Evolutionary conservation across 2,329 filamentous ascomycete genomes (phyloP).

Genomic region (Hypoxylon sp.): DNA sequence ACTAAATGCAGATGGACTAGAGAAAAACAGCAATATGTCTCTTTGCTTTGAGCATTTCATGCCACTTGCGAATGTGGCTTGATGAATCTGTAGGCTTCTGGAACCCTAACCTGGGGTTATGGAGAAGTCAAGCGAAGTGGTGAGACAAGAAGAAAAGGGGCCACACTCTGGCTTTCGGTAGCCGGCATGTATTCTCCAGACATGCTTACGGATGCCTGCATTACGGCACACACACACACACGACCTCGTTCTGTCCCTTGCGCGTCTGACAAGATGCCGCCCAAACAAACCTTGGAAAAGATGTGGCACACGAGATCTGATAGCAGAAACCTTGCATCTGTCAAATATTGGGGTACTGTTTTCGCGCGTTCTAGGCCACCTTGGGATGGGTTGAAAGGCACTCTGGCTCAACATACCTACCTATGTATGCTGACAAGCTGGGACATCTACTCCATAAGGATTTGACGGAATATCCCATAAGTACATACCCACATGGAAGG

Average conservation of each 20-base stretch:
- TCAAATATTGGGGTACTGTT: slow-evolving; percentile 8
- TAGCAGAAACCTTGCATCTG: not conserved
- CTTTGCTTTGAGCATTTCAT: slow-evolving; percentile 3
- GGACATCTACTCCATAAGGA: too few relatives aligned
- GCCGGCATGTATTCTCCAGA: slow-evolving; percentile 20
- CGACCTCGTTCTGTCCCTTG: slow-evolving; percentile 20
- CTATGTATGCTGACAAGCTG: too few relatives aligned
- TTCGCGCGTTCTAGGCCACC: slow-evolving; percentile 4
- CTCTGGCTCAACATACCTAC: too few relatives aligned
- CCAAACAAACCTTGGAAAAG: slow-evolving; percentile 11
- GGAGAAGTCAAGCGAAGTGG: slow-evolving; percentile 11
- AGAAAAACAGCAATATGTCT: slow-evolving; percentile 1
- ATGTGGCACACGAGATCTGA: slow-evolving; percentile 5
- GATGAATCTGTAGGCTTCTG: not conserved
- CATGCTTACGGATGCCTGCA: slow-evolving; percentile 17
- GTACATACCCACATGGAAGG: too few relatives aligned
- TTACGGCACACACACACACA: slow-evolving; percentile 17
- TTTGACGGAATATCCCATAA: too few relatives aligned
- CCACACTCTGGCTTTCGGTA: slow-evolving; percentile 16
- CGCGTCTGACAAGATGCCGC: slow-evolving; percentile 2
- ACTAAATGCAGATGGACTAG: too few relatives aligned
- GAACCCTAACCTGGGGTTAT: slow-evolving; percentile 8
- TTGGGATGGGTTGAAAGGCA: too few relatives aligned
- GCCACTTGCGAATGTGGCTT: slow-evolving; percentile 7
- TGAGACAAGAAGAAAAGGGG: slow-evolving; percentile 14